Evolutionary conservation across 768 basidiomycete genomes (phyloP), one percentile per base, ranked within the genome.

Genomic region (Collybia sp.): DNA sequence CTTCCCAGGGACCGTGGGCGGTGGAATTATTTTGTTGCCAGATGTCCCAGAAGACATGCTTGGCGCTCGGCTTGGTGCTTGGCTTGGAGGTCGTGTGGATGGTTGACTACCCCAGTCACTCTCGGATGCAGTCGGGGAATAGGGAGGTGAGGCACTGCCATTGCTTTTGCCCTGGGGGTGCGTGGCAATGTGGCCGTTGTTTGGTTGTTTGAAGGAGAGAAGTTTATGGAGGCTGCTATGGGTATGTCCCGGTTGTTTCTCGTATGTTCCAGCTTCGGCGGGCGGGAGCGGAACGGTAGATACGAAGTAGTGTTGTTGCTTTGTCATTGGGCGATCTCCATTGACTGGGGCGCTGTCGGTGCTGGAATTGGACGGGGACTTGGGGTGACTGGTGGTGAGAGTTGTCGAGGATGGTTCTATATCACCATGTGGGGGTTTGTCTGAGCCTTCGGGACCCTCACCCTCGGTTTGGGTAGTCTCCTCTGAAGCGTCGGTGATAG

Each of bases 361-460:
- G 54, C 19, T 51, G 52, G 57, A 30, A 43, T 49, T 49, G 45
- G 57, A 31, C 17, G 52, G 51, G 34, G 52, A 40, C 36, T 61
- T 56, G 41, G 56, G 35, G 16, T 58, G 44, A 13, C 51, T 50
- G 30, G 58, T 47, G 42, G 59, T 54, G 46, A 53, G 58, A 52
- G 47, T 48, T 44, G 40, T 53, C 40, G 47, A 40, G 46, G 46
- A 38, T 41, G 47, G 37, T 30, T 45, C 50, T 18, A 51, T 51
- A 45, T 59, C 52, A 42, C 55, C 59, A 60, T 71, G 71, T 53
- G 79, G 75, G 19, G 80, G 79, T 67, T 77, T 80, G 62, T 84
- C 82, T 57, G 79, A 68, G 46, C 74, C 67, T 57, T 84, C 81
- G 40, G 71, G 66, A 42, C 73, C 69, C 51, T 84, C 82, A 47